Percentiles rank a stretch among this genome's conserved stretches.
These are phyloP conservation scores for Grosmannia penicillata DNA, from an alignment of 2,329 filamentous ascomycete genomes.

Conservation along the genomic window DNA sequence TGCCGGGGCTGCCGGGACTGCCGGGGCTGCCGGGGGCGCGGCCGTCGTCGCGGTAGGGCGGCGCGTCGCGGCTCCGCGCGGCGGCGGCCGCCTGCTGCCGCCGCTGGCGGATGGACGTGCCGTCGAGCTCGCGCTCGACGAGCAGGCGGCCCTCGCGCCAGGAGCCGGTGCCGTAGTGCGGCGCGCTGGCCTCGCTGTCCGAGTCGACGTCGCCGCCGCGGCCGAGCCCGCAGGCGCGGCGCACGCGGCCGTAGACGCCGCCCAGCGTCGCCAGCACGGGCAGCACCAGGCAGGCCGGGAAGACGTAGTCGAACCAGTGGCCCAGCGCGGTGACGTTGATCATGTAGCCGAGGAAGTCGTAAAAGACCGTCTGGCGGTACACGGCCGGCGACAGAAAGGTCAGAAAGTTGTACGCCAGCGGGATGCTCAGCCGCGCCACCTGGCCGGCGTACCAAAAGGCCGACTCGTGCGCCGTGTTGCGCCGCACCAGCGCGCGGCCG, in stretches of 20 bases:
- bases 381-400: conserved; percentile 67
- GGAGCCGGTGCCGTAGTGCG: conserved; percentile 63
- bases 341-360: conserved; percentile 66
- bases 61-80: neutral
- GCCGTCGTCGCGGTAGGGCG: neutral
- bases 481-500: conserved; percentile 73
- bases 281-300: conserved; percentile 75
- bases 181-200: conserved; percentile 58
- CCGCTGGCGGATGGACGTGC: conserved; percentile 38
- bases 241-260: conserved; percentile 73
- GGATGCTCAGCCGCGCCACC: conserved; percentile 83
- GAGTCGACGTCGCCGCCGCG: conserved; percentile 50
- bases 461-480: conserved; percentile 84
- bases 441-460: conserved; percentile 94
- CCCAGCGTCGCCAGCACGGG: conserved; percentile 79
- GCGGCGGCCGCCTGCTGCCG: conserved; percentile 24
- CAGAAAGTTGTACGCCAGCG: conserved; percentile 90
- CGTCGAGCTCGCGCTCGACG: conserved; percentile 72
- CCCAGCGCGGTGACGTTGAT: conserved; percentile 76
- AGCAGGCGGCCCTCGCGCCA: conserved; percentile 88
- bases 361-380: conserved; percentile 70
- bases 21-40: too few relatives aligned
- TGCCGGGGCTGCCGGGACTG: too few relatives aligned
- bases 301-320: conserved; percentile 72
- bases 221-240: conserved; percentile 64